Base-by-base conservation (phyloP, 2,329 filamentous ascomycete genomes). In the Colletotrichum tabaci region DNA sequence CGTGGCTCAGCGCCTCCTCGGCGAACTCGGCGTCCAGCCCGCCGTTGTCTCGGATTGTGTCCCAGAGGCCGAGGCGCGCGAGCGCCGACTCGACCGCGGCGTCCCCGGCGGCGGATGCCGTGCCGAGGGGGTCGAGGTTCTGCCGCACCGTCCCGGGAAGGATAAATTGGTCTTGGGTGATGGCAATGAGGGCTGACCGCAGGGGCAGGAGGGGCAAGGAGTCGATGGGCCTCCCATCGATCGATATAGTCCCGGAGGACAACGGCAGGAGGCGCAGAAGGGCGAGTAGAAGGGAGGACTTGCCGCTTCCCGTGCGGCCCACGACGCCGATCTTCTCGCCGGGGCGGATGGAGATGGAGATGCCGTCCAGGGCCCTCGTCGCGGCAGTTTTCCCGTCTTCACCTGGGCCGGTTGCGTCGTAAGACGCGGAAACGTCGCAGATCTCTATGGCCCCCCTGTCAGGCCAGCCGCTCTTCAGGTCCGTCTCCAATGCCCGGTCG, bases 91-190 rank as follows among this genome's bases (percentile, higher is more conserved):
- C 26, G n/a, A 68, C n/a, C n/a, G 44, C 9, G 30, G 49, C 50
- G 60, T 49, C 47, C 3, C 16, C 90, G 72, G 96, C 64, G 21
- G 47, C 47, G 16, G 61, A 35, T 5, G 40, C 61, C 10, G 35
- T 21, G 30, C 26, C 58, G 26, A 72, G 55, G 5, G 72, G 72
- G 46, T 73, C 65, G 18, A 99, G 88, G 79, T 99, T 99, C 80
- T 87, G 55, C 2, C 72, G 69, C 15, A 72, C 69, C 23, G 72
- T 64, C 16, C 72, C 69, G 0, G 72, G 61, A 12, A 73, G 60
- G 8, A 72, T 61, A 40, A 73, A 61, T 42, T 72, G 64, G 44
- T 58, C 69, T 38, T 53, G 72, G 18, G 67, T 62, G 58, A 58
- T 75, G 63, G 47, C 74, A 44, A 61, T 74, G 44, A 78, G 55